Conservation (phyloP, 208 protist genomes). For the Acanthamoeba sp. region DNA sequence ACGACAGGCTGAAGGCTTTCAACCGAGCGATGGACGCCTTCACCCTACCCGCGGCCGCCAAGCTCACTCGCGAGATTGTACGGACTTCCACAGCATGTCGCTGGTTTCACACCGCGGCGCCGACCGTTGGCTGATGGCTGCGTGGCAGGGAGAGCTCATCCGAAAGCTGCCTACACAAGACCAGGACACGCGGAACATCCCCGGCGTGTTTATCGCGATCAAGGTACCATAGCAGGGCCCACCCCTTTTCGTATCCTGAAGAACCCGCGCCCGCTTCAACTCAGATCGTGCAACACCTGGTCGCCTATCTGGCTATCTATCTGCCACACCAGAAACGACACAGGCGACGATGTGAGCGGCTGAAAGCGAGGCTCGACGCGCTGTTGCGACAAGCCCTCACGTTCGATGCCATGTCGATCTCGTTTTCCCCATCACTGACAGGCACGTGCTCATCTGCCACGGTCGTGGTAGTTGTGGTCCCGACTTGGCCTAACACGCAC, state of each 20-base stretch:
- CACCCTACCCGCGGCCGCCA: neutral
- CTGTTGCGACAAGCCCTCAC: constrained; percentile 13
- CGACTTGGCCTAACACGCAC: no score
- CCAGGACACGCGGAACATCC: constrained; percentile 7
- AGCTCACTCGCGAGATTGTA: neutral
- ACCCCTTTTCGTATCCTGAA: no score
- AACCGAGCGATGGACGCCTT: neutral
- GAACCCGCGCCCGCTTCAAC: no score
- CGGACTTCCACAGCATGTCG: neutral
- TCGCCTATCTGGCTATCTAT: no score
- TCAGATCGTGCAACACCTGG: no score
- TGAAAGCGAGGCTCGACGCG: neutral
- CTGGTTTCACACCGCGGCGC: no score
- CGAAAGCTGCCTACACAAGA: neutral
- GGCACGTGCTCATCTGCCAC: neutral
- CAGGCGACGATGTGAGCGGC: constrained; percentile 32
- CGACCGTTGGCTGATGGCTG: no score
- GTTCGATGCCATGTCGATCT: neutral
- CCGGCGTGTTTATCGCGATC: neutral
- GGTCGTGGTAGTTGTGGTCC: no score
- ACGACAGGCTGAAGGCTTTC: constrained; percentile 10
- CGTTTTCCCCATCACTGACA: neutral
- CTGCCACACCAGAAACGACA: constrained; percentile 53
- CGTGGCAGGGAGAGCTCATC: neutral
- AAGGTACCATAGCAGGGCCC: no score